Conservation (phyloP, 2,329 filamentous ascomycete genomes). For the Ophiostoma novo-ulmi region DNA sequence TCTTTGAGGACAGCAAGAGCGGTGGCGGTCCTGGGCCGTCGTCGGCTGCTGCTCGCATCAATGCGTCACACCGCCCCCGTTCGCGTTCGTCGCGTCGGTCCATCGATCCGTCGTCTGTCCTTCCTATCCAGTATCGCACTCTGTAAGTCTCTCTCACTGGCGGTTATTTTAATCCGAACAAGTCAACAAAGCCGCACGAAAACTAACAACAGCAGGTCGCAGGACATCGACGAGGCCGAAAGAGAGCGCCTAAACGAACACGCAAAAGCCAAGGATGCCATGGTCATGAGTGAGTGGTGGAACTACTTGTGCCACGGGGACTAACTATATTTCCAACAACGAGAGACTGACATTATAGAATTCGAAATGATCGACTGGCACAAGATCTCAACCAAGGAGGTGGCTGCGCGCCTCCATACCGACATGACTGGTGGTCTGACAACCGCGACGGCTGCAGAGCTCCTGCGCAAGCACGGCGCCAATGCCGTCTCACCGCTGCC, state of each 20-base stretch:
- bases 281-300: background rate
- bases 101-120: background rate
- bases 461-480: slow-evolving; percentile 1
- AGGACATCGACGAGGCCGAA: background rate
- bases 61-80: background rate
- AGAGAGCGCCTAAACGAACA: background rate
- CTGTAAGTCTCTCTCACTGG: background rate
- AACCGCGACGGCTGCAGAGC: background rate
- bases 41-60: background rate
- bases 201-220: background rate
- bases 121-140: background rate
- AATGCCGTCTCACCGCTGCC: background rate
- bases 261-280: background rate
- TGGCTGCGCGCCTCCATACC: background rate
- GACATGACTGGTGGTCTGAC: background rate
- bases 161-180: too few relatives aligned
- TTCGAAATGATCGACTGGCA: background rate
- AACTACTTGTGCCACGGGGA: background rate
- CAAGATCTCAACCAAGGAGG: slow-evolving; percentile 1
- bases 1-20: background rate
- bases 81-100: background rate
- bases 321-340: background rate
- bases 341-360: background rate
- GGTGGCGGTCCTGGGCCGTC: background rate
- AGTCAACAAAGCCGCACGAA: too few relatives aligned